Base-by-base conservation (phyloP, 2,329 filamentous ascomycete species). In the Claviceps purpurea region DNA sequence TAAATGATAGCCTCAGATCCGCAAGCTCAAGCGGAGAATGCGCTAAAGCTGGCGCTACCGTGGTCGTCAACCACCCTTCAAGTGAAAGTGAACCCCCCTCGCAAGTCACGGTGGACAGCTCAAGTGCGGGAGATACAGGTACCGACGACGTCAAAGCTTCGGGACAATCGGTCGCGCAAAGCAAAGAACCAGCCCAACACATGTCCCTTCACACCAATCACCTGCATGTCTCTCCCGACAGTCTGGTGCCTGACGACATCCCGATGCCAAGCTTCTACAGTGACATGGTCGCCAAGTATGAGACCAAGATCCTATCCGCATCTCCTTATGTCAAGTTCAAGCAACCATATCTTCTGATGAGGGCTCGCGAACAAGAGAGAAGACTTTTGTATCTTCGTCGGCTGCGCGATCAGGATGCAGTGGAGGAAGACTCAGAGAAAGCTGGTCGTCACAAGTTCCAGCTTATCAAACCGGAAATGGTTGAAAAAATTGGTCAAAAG, bases 301-400 rank as follows among this genome's bases (percentile, higher is more conserved):
- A 94, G 62, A 95, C 89, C 5, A 94, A 91, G 62, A 85, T 98
- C 45, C 72, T 98, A 5, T 98, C 94, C 1, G 89, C 89, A 1
- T 98, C 93, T 0, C 93, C 93, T 0, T 97, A 95, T 63, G 93
- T 98, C 57, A 91, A 89, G 62, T 98, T 97, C 63, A 85, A 87
- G 57, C 89, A 93, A 63, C 93, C 93, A 0, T 95, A 97, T 66
- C 78, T 97, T 24, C 76, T 98, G 40, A 94, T 93, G 76, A 88
- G 87, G 62, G 86, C 93, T 43, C 83, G 93, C 49, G 90, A 96
- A 64, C 86, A 96, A 62, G 93, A 98, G 68, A 78, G 87, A 50
- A 82, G 86, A 51, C 73, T 98, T 5, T 79, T 85, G 1, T 89
- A 94, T 63, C 75, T 96, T 47, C 91, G 87, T 63, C 78, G 84